Evolutionary conservation across 768 basidiomycete genomes (phyloP).

Genomic region (Melanogaster broomeanus): DNA sequence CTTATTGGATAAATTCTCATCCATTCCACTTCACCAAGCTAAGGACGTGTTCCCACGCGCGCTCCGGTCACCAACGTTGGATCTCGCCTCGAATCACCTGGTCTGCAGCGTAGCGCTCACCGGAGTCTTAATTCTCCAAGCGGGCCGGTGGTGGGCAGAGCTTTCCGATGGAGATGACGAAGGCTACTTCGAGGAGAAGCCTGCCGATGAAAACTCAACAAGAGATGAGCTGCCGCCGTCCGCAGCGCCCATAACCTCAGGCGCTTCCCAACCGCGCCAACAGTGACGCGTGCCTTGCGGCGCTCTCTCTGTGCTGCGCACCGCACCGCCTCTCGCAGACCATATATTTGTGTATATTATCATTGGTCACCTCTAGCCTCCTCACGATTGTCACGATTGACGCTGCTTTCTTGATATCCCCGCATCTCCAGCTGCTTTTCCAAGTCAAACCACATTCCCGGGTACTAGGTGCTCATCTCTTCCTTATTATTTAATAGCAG

Average conservation of each 20-base stretch:
- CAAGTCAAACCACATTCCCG: neutral
- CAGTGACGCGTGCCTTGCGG: conserved; percentile 8
- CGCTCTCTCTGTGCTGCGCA: neutral
- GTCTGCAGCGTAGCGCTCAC: conserved; percentile 87
- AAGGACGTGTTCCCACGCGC: conserved; percentile 62
- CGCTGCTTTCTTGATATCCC: conserved; percentile 30
- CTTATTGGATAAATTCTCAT: conserved; percentile 58
- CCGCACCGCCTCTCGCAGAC: neutral
- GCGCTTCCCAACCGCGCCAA: conserved; percentile 4
- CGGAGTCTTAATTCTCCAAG: conserved; percentile 82
- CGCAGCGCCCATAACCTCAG: neutral
- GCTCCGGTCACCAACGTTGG: conserved; percentile 66
- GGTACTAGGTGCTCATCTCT: conserved; percentile 1
- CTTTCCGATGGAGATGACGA: conserved; percentile 64
- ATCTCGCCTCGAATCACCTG: conserved; percentile 81
- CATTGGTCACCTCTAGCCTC: conserved; percentile 4
- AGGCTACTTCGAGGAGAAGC: conserved; percentile 32
- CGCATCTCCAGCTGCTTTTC: conserved; percentile 20
- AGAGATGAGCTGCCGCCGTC: conserved; percentile 6
- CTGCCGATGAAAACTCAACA: conserved; percentile 15
- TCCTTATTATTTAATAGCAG: conserved; percentile 10
- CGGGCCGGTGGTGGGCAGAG: conserved; percentile 85
- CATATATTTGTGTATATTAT: conserved; percentile 4
- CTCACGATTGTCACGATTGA: conserved; percentile 26
- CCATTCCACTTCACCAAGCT: conserved; percentile 53